phyloP scores from a whole-genome alignment of 805 yeast species.

The Monosporozyma yasuniensis region DNA sequence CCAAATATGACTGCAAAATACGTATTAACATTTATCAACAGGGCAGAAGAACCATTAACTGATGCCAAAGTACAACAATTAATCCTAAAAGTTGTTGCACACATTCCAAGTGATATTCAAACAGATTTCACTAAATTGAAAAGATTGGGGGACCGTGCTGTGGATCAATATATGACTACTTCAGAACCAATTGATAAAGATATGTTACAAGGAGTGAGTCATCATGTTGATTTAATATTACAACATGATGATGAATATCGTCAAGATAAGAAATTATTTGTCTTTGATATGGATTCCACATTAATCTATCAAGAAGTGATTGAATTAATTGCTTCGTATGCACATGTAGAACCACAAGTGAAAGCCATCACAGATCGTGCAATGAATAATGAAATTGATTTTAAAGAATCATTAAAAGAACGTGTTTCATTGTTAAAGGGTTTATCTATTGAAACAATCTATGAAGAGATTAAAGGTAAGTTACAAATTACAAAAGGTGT shows the following conservation, averaged over 20 bases:
- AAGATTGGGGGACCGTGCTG: background rate
- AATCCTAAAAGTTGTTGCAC: background rate
- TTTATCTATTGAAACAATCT: slow-evolving; percentile 58
- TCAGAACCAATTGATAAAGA: background rate
- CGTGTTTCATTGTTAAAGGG: slow-evolving; percentile 81
- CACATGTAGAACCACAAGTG: slow-evolving; percentile 81
- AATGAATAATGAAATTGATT: slow-evolving; percentile 95
- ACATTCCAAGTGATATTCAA: background rate
- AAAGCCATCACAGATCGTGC: slow-evolving; percentile 86
- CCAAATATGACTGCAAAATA: background rate
- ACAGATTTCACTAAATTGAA: background rate
- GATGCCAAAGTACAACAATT: background rate
- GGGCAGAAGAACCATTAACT: slow-evolving; percentile 4
- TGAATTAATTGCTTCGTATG: slow-evolving; percentile 89
- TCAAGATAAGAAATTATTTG: slow-evolving; percentile 44
- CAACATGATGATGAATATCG: slow-evolving; percentile 18
- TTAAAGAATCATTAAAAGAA: slow-evolving; percentile 64
- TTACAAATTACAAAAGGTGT: slow-evolving; percentile 83
- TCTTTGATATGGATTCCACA: slow-evolving; percentile 98
- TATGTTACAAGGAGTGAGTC: slow-evolving; percentile 1
- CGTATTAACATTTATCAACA: slow-evolving; percentile 11
- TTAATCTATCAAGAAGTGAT: slow-evolving; percentile 93
- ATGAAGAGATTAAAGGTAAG: slow-evolving; percentile 68
- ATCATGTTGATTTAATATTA: slow-evolving; percentile 18
- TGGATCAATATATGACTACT: background rate